Conservation (phyloP, 2,329 filamentous ascomycete genomes). For the Aciculosporium take region DNA sequence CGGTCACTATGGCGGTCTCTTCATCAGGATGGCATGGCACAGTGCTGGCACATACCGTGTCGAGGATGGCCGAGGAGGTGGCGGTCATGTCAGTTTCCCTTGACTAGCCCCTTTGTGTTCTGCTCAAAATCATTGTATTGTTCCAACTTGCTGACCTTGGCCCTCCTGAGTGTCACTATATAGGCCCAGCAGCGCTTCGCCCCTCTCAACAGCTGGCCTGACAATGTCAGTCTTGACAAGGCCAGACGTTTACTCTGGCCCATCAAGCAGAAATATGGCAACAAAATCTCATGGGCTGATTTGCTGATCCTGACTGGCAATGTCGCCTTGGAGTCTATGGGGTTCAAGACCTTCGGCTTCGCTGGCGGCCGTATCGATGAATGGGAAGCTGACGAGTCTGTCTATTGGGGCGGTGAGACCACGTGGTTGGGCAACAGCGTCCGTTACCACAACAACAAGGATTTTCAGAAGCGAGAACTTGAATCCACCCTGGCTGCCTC, state of each 20-base stretch:
- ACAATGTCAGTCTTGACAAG: conserved; percentile 68
- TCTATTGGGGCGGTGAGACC: conserved; percentile 64
- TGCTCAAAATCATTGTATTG: no score
- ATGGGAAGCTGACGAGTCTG: conserved; percentile 61
- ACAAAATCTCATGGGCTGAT: conserved; percentile 72
- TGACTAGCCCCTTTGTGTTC: neutral
- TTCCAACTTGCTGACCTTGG: neutral
- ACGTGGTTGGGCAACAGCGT: conserved; percentile 64
- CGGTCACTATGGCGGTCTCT: conserved; percentile 67
- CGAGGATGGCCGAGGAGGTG: conserved; percentile 60
- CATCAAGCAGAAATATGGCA: conserved; percentile 74
- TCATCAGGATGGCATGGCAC: conserved; percentile 74
- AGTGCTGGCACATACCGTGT: conserved; percentile 66
- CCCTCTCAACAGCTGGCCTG: conserved; percentile 68
- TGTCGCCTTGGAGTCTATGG: conserved; percentile 65
- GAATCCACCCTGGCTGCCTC: conserved; percentile 54
- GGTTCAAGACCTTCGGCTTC: conserved; percentile 59
- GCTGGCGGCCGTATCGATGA: conserved; percentile 57
- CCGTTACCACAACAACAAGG: conserved; percentile 42
- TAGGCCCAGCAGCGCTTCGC: conserved; percentile 64
- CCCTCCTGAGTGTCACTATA: neutral
- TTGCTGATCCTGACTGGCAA: conserved; percentile 58
- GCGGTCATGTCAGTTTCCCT: conserved; percentile 35
- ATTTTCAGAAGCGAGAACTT: conserved; percentile 47
- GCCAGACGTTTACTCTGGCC: conserved; percentile 66